Evolutionary conservation across 805 yeast genomes (phyloP).

Genomic region (Schizosaccharomyces lindneri): DNA sequence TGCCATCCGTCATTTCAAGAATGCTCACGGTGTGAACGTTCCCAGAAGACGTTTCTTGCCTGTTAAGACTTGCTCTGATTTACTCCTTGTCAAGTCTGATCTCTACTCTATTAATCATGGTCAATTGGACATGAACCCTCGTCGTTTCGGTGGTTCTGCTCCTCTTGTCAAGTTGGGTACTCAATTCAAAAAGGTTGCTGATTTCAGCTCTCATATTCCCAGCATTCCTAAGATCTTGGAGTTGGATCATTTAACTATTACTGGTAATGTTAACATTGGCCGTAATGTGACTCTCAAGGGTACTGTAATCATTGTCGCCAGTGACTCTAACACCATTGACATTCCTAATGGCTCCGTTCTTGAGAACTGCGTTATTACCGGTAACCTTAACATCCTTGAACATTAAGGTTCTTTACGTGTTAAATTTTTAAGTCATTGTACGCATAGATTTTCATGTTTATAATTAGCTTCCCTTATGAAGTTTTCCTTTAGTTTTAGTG

Average conservation of each 20-base stretch:
- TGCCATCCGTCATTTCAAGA: conserved; percentile 82
- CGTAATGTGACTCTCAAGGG: conserved; percentile 80
- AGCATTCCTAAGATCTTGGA: conserved; percentile 93
- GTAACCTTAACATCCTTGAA: conserved; percentile 81
- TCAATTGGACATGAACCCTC: conserved; percentile 56
- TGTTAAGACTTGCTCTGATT: conserved; percentile 89
- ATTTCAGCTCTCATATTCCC: conserved; percentile 69
- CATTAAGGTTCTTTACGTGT: conserved; percentile 23
- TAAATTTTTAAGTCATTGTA: neutral
- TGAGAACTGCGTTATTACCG: conserved; percentile 93
- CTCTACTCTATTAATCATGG: conserved; percentile 80
- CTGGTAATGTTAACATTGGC: conserved; percentile 87
- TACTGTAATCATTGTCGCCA: conserved; percentile 90
- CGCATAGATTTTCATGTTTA: too few species aligned
- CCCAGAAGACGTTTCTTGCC: conserved; percentile 96
- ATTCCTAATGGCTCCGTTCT: conserved; percentile 88
- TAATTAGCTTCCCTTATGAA: too few species aligned
- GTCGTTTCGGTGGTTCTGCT: conserved; percentile 71
- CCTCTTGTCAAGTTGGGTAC: conserved; percentile 92
- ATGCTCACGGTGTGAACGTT: conserved; percentile 93
- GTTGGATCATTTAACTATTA: conserved; percentile 87
- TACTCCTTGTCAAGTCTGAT: conserved; percentile 84
- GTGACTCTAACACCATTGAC: conserved; percentile 88
- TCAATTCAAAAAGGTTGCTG: conserved; percentile 84
- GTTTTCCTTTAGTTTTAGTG: too few species aligned